Evolutionary conservation across 306 rosid genomes (phyloP).

Genomic region (Quercus parvula): DNA sequence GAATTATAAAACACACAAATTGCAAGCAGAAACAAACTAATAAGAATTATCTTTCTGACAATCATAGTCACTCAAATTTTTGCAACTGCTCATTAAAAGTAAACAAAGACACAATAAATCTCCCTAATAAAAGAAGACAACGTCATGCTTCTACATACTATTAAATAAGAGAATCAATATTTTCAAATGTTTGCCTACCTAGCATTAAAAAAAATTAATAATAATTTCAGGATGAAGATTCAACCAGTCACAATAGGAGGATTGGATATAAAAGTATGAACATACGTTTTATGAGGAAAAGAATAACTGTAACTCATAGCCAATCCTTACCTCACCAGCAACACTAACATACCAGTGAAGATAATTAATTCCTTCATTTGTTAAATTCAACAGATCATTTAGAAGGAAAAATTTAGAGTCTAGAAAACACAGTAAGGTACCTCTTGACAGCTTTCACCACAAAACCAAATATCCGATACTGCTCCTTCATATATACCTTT

Average conservation of each 20-base stretch:
- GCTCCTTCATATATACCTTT: conserved; percentile 39
- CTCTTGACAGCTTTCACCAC: conserved; percentile 77
- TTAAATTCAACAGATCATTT: conserved; percentile 18
- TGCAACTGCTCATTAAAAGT: no score
- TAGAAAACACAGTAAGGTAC: conserved; percentile 34
- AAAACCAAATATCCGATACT: conserved; percentile 61
- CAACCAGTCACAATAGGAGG: not conserved
- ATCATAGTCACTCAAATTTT: no score
- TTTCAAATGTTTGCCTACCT: not conserved
- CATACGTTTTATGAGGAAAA: not conserved
- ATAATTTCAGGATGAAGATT: not conserved
- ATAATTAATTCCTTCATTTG: conserved; percentile 9
- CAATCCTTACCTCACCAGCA: not conserved
- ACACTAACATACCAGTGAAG: conserved; percentile 1
- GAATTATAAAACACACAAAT: no score
- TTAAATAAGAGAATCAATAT: not conserved
- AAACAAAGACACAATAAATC: not conserved
- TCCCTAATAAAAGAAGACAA: not conserved
- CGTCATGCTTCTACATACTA: not conserved
- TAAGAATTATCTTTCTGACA: no score
- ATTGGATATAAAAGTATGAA: not conserved
- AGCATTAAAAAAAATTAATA: no score
- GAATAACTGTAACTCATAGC: not conserved
- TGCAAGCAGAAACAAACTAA: no score
- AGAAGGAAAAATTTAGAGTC: conserved; percentile 11